Percentiles rank a stretch among this genome's conserved stretches.
Conservation (phyloP, 805 yeast species). For the Candida berthetii region DNA sequence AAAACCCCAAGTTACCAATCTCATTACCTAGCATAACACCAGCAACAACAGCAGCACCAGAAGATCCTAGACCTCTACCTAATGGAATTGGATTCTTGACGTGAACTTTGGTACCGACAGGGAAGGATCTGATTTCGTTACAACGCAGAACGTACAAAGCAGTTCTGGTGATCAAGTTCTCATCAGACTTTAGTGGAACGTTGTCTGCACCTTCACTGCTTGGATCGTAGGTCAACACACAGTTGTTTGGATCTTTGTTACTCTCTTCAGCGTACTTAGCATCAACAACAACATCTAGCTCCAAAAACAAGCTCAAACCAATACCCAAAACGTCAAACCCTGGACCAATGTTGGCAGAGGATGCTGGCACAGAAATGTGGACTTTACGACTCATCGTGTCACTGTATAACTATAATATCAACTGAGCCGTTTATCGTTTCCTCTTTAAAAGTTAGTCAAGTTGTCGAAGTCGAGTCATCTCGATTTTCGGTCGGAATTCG, state of each 20-base stretch:
- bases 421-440: neutral
- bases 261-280: constrained; percentile 36
- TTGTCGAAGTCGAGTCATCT: neutral
- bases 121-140: constrained; percentile 70
- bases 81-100: constrained; percentile 90
- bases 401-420: too few species aligned
- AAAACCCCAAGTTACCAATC: constrained; percentile 65
- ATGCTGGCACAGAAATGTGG: constrained; percentile 80
- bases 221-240: constrained; percentile 60
- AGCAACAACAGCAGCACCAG: constrained; percentile 98
- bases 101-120: constrained; percentile 73
- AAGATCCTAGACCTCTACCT: constrained; percentile 95
- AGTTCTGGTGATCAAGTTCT: constrained; percentile 84
- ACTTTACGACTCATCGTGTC: constrained; percentile 47
- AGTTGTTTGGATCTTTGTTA: constrained; percentile 60
- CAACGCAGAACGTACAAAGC: constrained; percentile 90
- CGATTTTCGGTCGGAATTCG: neutral
- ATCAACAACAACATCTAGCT: constrained; percentile 64
- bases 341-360: constrained; percentile 97
- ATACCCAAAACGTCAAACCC: constrained; percentile 97
- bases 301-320: constrained; percentile 72
- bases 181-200: constrained; percentile 74
- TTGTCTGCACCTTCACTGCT: constrained; percentile 70
- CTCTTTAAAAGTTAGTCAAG: too few species aligned
- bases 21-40: constrained; percentile 90